Conservation (phyloP, 208 protist genomes). For the Leptomonas seymouri region DNA sequence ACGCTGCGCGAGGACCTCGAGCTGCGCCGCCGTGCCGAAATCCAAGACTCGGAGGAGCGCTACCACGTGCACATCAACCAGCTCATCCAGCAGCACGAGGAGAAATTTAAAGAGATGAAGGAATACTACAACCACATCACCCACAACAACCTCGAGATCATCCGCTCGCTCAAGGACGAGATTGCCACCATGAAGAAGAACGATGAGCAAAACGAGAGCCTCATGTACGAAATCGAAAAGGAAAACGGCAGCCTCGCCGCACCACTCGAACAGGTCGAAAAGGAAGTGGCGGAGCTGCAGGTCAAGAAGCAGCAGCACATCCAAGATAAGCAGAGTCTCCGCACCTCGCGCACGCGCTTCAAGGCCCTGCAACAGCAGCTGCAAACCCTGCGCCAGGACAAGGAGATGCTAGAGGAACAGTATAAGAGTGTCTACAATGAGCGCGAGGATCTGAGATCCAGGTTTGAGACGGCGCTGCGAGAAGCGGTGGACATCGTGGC, state of each 20-base stretch:
- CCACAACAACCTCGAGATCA: slow-evolving; percentile 98
- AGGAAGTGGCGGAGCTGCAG: slow-evolving; percentile 90
- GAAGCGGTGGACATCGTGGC: slow-evolving; percentile 86
- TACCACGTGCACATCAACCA: slow-evolving; percentile 97
- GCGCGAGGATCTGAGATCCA: slow-evolving; percentile 93
- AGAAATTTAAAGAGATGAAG: slow-evolving; percentile 97
- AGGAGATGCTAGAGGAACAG: slow-evolving; percentile 88
- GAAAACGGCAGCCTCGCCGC: slow-evolving; percentile 95
- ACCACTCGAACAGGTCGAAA: slow-evolving; percentile 92
- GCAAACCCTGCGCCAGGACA: slow-evolving; percentile 82
- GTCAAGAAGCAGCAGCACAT: slow-evolving; percentile 93
- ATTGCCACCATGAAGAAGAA: slow-evolving; percentile 96
- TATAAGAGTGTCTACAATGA: slow-evolving; percentile 92
- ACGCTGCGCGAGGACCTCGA: slow-evolving; percentile 92
- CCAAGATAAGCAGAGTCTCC: slow-evolving; percentile 95
- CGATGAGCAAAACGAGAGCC: slow-evolving; percentile 95
- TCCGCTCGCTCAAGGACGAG: slow-evolving; percentile 97
- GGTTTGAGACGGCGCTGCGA: slow-evolving; percentile 93
- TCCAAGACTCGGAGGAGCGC: slow-evolving; percentile 95
- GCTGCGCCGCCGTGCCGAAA: slow-evolving; percentile 91
- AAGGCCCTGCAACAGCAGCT: slow-evolving; percentile 85
- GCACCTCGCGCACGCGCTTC: slow-evolving; percentile 78
- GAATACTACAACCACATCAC: slow-evolving; percentile 98
- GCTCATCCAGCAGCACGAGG: slow-evolving; percentile 96
- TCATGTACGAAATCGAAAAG: slow-evolving; percentile 97